These are phyloP conservation scores for Fusarium continuum DNA, from an alignment of 2,329 filamentous ascomycete genomes.

Conservation along the genomic window DNA sequence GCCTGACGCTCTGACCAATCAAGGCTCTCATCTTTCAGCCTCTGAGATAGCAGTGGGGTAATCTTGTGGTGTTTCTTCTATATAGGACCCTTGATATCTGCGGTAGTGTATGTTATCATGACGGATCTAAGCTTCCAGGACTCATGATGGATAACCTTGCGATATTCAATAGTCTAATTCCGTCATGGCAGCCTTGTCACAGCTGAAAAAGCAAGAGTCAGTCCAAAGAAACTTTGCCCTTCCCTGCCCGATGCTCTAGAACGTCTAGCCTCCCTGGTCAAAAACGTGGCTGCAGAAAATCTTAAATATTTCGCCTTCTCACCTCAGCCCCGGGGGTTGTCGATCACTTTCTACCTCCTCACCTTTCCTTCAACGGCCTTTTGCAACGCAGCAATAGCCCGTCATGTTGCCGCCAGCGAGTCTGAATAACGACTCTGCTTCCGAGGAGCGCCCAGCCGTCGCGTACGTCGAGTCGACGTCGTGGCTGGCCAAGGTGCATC, in stretches of 20 bases:
- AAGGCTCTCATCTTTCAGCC: background rate
- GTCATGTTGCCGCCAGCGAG: conserved; percentile 22
- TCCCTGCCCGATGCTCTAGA: background rate
- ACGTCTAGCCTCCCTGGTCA: background rate
- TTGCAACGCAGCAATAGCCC: background rate
- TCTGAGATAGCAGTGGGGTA: background rate
- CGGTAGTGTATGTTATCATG: background rate
- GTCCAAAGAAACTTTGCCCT: background rate
- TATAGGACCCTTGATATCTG: background rate
- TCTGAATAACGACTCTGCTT: background rate
- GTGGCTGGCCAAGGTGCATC: conserved; percentile 46
- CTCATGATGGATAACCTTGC: background rate
- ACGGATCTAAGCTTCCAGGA: background rate
- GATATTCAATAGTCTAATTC: background rate
- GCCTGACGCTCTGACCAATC: background rate
- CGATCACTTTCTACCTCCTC: conserved; percentile 7
- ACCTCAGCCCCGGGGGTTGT: background rate
- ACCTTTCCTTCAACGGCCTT: background rate
- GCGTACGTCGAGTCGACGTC: conserved; percentile 25
- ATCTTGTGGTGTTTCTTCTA: background rate
- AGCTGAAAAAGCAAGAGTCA: background rate
- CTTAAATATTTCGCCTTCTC: background rate
- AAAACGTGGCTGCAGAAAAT: background rate
- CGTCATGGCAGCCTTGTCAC: background rate
- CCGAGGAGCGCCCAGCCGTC: background rate